Base-by-base conservation (phyloP, 495 filamentous ascomycete species). In the Oidiodendron maius region DNA sequence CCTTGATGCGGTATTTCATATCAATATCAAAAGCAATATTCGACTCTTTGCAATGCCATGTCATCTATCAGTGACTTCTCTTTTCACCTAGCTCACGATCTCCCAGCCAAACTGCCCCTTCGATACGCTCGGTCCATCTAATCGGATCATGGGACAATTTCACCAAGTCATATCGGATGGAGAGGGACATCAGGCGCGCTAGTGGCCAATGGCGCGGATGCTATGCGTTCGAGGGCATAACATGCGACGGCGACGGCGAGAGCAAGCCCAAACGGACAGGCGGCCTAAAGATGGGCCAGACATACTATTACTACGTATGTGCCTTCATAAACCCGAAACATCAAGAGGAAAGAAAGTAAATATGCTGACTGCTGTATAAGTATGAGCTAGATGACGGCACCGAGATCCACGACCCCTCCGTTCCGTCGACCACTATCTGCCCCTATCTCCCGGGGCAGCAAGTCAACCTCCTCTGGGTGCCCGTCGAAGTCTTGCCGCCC, bases 131-230 rank as follows among this genome's bases (percentile, higher is more conserved):
- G 10, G 87, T 95, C 45, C 82, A 88, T 53, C 73, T 95, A 16
- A 71, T 93, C 46, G 90, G 90, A 48, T 95, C 90, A 47, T 96
- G 89, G 90, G 89, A 96, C 65, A 95, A 94, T 63, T 95, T 96
- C 66, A 69, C 73, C 22, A 79, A 73, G 56, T 64, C 77, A 20
- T 90, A 95, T 71, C 73, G 64, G 2, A 89, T 96, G 82, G 79
- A 90, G 58, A 76, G 77, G 55, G 90, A 96, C 57, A 67, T 61
- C 47, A 79, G 83, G 58, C 73, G 81, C 44, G 84, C 84, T 42
- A 69, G 70, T 22, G 80, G 83, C 39, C 78, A 85, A 57, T 95
- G 90, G 90, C 76, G 80, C 48, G 90, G 90, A 45, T 95, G 89
- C 58, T 82, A 89, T 64, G 76, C 78, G 3, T 95, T 93, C 64